Conservation (phyloP, 192 early-diverging fungal species). For the Coemansia guatemalensis region DNA sequence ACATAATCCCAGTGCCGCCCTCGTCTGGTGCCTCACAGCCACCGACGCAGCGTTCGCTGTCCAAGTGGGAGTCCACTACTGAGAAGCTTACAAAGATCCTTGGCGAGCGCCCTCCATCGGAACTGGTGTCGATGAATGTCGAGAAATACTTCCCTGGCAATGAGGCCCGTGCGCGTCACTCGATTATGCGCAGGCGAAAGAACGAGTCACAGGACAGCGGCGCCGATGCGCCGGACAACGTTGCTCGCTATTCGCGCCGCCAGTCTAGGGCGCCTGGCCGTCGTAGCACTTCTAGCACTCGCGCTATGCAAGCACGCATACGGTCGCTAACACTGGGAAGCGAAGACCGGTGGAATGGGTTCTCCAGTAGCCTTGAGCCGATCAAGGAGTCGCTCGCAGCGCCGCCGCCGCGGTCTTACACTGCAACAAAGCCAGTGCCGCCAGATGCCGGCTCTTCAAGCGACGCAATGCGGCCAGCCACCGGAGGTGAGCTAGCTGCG, state of each 20-base stretch:
- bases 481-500: too few relatives aligned
- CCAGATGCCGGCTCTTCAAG: background rate
- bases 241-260: slow-evolving; percentile 24
- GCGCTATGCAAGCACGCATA: slow-evolving; percentile 30
- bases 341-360: slow-evolving; percentile 32
- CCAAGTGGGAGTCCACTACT: slow-evolving; percentile 43
- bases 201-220: slow-evolving; percentile 30
- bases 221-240: slow-evolving; percentile 12
- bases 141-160: slow-evolving; percentile 89
- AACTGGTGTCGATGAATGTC: slow-evolving; percentile 89
- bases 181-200: slow-evolving; percentile 46
- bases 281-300: slow-evolving; percentile 28
- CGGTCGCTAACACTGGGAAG: slow-evolving; percentile 25
- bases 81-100: slow-evolving; percentile 77
- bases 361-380: slow-evolving; percentile 39
- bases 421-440: background rate
- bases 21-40: slow-evolving; percentile 1
- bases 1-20: slow-evolving; percentile 23
- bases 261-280: slow-evolving; percentile 34
- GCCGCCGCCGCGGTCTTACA: slow-evolving; percentile 5
- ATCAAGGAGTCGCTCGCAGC: slow-evolving; percentile 37
- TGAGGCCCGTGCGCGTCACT: slow-evolving; percentile 54
- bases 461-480: too few relatives aligned
- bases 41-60: slow-evolving; percentile 12
- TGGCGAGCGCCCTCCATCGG: slow-evolving; percentile 92